Base-by-base conservation (phyloP, 2,329 filamentous ascomycete genomes). In the Pseudogymnoascus sp. region DNA sequence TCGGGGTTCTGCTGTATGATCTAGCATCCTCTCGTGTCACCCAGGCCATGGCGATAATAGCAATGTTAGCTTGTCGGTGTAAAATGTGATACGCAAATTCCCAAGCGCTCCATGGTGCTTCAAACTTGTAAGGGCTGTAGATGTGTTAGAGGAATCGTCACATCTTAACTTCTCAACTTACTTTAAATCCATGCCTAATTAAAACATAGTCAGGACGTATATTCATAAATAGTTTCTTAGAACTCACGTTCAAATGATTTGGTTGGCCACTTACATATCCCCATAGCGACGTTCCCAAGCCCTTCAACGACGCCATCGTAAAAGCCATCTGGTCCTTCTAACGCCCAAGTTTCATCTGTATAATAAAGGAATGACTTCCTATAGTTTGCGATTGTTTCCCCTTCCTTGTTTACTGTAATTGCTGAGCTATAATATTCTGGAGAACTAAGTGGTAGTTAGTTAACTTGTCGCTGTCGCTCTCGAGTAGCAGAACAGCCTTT, bases 31-130 rank as follows among this genome's bases (percentile, higher is more conserved):
- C 84, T 63, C 73, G 78, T 1, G 88, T 91, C 33, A 90, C 78
- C 90, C 89, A 93, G 0, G 90, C 89, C 90, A 93, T 93, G 3
- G 83, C 85, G 0, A 93, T 68, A 35, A 92, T 83, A 1, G 90
- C 85, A 0, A 93, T 66, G 13, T 85, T 84, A 0, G 87, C 82
- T 0, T 79, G 70, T 0, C 76, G 75, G 1, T 83, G 75, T 0
- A 91, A 72, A 5, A 87, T 77, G 47, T 89, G 84, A 23, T 70
- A 66, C 0, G 69, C 68, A 66, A 82, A 82, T 64, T 82, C 80
- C 65, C 78, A 82, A 0, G 75, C 76, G 44, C 73, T 69, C 79
- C 79, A 83, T 0, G 79, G 78, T 0, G 80, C 76, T 66, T 82
- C 78, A 61, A 82, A 82, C 59, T 76, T 79, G 65, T 82, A 82